Base-by-base conservation (phyloP, 2,329 filamentous ascomycete genomes). In the Aotearoamyces nothofagi region DNA sequence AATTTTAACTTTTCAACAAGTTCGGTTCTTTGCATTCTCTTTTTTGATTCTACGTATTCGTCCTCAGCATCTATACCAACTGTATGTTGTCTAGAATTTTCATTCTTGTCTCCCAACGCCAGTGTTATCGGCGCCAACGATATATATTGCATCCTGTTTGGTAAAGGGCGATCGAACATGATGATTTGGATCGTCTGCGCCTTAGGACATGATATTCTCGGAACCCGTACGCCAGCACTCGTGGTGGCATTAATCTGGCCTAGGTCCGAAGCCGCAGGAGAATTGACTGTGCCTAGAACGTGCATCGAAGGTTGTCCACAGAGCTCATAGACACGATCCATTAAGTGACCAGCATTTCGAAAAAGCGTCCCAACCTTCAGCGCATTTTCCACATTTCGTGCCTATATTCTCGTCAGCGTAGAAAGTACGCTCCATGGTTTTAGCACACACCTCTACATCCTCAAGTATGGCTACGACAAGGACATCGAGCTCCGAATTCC, bases 141-240 rank as follows among this genome's bases (percentile, higher is more conserved):
- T 42, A 96, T 78, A 52, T 96, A 98, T 53, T 98, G 87, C 90
- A 98, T 96, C 31, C 75, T 70, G 17, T 67, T 73, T 0, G 90
- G 87, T 32, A 78, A 69, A 1, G 90, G 90, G 26, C 86, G 67
- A 43, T 93, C 75, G 53, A 92, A 98, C 33, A 92, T 63, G 33
- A 96, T 79, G 24, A 94, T 69, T 49, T 98, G 90, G 25, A 92
- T 70, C 25, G 75, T 82, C 12, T 78, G 63, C 4, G 72, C 71
- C 36, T 69, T 67, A 26, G 74, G 65, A 33, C 80, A 92, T 32
- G 69, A 72, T 34, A 98, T 74, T 20, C 63, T 66, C 2, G 87
- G 87, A n/a, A 73, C 58, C 36, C 56, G 58, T 26, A 52, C 51
- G 46, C 61, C 42, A 42, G 52, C 61, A 55, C 50, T 63, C 1